These are phyloP conservation scores for Echinochloa phyllopogon DNA, from an alignment of 176 grass and related monocot genomes.

Conservation along the genomic window DNA sequence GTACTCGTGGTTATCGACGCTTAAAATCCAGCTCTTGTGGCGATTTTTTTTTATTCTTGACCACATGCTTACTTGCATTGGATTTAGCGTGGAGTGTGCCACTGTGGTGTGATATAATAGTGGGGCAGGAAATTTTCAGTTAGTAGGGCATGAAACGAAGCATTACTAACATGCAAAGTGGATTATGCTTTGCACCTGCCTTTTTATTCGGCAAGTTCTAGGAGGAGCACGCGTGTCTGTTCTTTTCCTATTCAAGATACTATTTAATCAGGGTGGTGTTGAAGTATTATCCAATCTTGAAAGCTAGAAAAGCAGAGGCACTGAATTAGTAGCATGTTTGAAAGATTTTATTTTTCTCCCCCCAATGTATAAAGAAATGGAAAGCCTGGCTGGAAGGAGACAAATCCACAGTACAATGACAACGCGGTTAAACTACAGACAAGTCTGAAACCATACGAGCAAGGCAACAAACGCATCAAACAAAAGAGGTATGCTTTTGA, in stretches of 20 bases:
- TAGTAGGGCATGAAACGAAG: background rate
- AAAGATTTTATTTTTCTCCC: background rate
- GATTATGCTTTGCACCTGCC: background rate
- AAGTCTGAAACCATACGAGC: constrained; percentile 26
- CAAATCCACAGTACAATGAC: background rate
- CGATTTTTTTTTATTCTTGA: background rate
- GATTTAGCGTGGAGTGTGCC: background rate
- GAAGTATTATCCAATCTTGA: constrained; percentile 13
- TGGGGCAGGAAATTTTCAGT: background rate
- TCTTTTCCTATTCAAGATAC: background rate
- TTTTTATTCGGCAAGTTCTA: constrained; percentile 5
- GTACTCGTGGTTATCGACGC: background rate
- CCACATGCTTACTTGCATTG: constrained; percentile 6
- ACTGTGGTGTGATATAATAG: background rate
- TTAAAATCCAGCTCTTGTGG: background rate
- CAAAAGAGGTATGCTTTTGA: constrained; percentile 54
- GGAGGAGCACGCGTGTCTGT: background rate
- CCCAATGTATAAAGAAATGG: background rate
- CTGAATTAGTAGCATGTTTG: background rate
- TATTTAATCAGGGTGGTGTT: background rate
- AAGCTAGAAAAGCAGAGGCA: background rate
- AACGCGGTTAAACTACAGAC: constrained; percentile 32
- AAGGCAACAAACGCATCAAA: constrained; percentile 46
- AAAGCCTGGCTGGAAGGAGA: constrained; percentile 26
- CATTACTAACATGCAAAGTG: background rate